Evolutionary conservation across 2,329 filamentous ascomycete species (phyloP).

Genomic region (Stagonosporopsis chrysanthemi): DNA sequence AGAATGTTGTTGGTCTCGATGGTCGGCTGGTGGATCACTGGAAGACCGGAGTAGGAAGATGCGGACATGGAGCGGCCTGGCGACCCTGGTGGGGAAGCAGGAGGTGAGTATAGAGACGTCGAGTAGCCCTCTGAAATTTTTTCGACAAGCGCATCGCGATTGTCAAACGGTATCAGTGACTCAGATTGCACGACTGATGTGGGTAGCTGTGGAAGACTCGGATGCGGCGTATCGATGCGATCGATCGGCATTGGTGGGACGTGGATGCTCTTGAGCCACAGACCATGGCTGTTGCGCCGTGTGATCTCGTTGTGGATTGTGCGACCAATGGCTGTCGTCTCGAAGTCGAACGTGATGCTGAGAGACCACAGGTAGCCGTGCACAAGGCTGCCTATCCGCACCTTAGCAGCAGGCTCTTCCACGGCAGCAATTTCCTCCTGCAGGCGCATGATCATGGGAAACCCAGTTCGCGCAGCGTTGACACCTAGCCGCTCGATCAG

Average conservation of each 20-base stretch:
- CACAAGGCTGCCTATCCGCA: conserved; percentile 82
- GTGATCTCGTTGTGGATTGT: conserved; percentile 79
- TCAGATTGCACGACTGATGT: conserved; percentile 40
- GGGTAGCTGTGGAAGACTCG: conserved; percentile 33
- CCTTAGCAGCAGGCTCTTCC: conserved; percentile 72
- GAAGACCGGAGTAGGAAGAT: conserved; percentile 55
- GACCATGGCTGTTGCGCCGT: conserved; percentile 73
- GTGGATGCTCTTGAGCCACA: conserved; percentile 80
- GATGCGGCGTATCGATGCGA: conserved; percentile 56
- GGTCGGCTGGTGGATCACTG: conserved; percentile 49
- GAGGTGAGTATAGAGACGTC: conserved; percentile 67
- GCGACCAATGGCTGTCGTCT: conserved; percentile 71
- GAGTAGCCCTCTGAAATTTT: conserved; percentile 77
- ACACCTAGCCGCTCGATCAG: conserved; percentile 81
- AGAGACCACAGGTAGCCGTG: conserved; percentile 89
- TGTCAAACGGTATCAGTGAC: conserved; percentile 74
- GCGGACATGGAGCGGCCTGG: conserved; percentile 70
- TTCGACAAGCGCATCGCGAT: conserved; percentile 74
- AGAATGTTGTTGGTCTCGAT: conserved; percentile 21
- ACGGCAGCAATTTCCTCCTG: conserved; percentile 81
- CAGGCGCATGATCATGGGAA: conserved; percentile 88
- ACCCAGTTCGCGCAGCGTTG: conserved; percentile 77
- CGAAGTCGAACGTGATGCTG: conserved; percentile 78
- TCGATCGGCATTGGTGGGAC: conserved; percentile 73
- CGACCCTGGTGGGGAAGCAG: conserved; percentile 73